Conservation (phyloP, 2,329 filamentous ascomycete species). For the Furcasterigmium furcatum region DNA sequence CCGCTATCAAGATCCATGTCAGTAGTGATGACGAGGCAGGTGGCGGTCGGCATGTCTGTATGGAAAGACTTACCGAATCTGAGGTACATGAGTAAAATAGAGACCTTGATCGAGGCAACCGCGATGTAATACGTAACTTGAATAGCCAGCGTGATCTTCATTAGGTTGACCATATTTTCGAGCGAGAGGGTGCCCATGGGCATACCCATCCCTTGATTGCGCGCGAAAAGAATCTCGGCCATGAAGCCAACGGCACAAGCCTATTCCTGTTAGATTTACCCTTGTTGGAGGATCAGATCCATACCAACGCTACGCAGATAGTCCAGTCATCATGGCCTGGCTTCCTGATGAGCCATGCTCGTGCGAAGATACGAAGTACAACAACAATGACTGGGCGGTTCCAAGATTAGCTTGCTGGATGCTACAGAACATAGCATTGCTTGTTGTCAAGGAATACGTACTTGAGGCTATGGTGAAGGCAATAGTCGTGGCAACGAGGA, state of each 20-base stretch:
- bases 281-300: background rate
- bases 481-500: conserved; percentile 11
- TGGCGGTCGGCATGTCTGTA: background rate
- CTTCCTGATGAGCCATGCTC: conserved; percentile 12
- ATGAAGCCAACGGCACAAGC: conserved; percentile 11
- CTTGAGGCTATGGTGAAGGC: conserved; percentile 13
- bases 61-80: conserved; percentile 31
- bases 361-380: conserved; percentile 9
- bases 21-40: no score
- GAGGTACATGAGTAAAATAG: conserved; percentile 42
- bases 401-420: background rate
- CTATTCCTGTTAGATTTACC: background rate
- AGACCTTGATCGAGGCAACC: conserved; percentile 36
- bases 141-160: conserved; percentile 29
- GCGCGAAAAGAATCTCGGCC: conserved; percentile 13
- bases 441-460: background rate
- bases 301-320: conserved; percentile 13
- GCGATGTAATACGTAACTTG: conserved; percentile 37
- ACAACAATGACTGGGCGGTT: conserved; percentile 14
- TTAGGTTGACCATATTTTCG: conserved; percentile 14
- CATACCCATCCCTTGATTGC: conserved; percentile 16
- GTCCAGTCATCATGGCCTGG: conserved; percentile 15
- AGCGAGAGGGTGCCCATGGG: conserved; percentile 9
- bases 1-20: conserved; percentile 8
- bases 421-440: background rate